A percentile compares a stretch with the other conserved stretches of the same genome.
These are phyloP conservation scores for Trichoderma breve DNA, from an alignment of 2,329 filamentous ascomycete genomes.

Conservation along the genomic window DNA sequence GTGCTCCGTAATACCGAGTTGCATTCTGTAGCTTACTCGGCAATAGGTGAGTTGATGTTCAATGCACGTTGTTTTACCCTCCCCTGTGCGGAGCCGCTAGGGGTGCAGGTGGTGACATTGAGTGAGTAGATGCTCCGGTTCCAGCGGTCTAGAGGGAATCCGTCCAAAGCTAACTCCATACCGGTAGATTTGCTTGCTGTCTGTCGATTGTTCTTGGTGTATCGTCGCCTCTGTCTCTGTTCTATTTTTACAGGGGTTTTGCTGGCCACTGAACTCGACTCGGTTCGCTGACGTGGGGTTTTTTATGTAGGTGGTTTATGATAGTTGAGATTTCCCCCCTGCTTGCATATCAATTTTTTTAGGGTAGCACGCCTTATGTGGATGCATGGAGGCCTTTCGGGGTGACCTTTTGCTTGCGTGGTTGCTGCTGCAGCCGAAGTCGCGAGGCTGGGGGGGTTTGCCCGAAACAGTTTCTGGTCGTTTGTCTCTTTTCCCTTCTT, in stretches of 20 bases:
- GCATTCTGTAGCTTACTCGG: not conserved
- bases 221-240: not conserved
- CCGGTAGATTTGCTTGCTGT: too few relatives aligned
- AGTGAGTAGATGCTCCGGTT: not conserved
- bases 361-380: not conserved
- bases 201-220: too few relatives aligned
- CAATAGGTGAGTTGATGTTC: not conserved
- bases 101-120: not conserved
- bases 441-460: conserved; percentile 10
- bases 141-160: not conserved
- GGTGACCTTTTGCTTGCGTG: not conserved
- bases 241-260: not conserved
- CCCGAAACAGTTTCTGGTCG: not conserved
- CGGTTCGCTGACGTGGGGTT: conserved; percentile 6
- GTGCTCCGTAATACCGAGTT: not conserved
- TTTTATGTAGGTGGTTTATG: not conserved
- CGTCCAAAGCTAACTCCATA: too few relatives aligned
- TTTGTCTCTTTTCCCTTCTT: not conserved
- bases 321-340: not conserved
- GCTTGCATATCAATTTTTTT: not conserved
- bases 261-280: not conserved
- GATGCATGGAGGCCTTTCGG: not conserved
- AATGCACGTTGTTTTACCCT: not conserved
- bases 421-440: not conserved
- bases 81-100: not conserved